These are phyloP conservation scores for Helminthosporium solani DNA, from an alignment of 2,329 filamentous ascomycete genomes.

Conservation along the genomic window DNA sequence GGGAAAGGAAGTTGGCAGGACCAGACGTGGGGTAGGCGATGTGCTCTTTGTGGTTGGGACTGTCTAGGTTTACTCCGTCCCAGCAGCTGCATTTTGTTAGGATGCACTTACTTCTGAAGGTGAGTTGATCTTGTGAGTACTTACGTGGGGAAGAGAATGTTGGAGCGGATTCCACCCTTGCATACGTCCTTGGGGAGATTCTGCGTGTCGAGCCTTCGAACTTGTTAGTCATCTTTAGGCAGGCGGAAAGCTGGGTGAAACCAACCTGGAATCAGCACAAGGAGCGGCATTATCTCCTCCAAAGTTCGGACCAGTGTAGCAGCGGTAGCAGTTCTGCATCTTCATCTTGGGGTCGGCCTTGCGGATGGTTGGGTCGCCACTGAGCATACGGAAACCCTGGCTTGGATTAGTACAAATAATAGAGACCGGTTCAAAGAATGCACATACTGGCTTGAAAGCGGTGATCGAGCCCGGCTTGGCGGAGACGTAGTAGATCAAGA, in stretches of 20 bases:
- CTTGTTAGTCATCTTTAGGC: neutral
- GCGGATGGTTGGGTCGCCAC: conserved; percentile 38
- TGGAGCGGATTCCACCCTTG: conserved; percentile 24
- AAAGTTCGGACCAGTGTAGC: conserved; percentile 48
- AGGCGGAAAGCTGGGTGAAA: neutral
- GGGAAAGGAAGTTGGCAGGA: conserved; percentile 21
- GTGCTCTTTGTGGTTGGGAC: conserved; percentile 51
- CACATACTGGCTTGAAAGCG: conserved; percentile 16
- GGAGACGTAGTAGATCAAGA: conserved; percentile 29
- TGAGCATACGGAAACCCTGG: conserved; percentile 50
- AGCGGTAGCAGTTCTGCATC: conserved; percentile 47
- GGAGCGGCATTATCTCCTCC: conserved; percentile 40
- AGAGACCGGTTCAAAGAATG: neutral
- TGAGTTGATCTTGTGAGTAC: neutral
- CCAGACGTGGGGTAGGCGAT: conserved; percentile 43
- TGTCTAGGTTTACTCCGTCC: conserved; percentile 52
- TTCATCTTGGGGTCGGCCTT: conserved; percentile 18
- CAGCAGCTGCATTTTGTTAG: conserved; percentile 28
- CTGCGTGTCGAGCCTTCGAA: conserved; percentile 14
- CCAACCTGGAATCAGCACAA: conserved; percentile 15
- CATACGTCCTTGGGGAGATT: conserved; percentile 15
- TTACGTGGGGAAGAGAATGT: conserved; percentile 26
- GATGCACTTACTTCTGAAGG: neutral
- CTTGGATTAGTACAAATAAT: neutral
- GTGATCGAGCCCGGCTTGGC: conserved; percentile 21